phyloP scores from a whole-genome alignment of 176 grass and related monocot species.

The Oryza coarctata region DNA sequence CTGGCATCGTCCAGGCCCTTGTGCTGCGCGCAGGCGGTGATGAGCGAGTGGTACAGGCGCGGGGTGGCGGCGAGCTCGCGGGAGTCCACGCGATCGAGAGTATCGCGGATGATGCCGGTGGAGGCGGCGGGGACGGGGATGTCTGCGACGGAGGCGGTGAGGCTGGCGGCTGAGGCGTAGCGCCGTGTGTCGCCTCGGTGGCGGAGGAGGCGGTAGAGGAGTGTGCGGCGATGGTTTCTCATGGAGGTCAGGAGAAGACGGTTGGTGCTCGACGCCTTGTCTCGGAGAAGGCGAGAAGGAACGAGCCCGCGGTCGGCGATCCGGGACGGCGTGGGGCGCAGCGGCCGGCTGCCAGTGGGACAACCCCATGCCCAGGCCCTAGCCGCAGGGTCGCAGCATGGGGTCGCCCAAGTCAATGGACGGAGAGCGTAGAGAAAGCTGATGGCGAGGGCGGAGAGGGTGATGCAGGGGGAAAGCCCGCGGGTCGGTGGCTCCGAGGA shows the following conservation, averaged over 20 bases:
- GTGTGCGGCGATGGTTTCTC: slow-evolving; percentile 14
- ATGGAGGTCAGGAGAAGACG: not conserved
- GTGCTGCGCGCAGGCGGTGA: slow-evolving; percentile 42
- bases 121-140: not conserved
- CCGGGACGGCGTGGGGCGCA: too few species aligned
- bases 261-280: not conserved
- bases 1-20: slow-evolving; percentile 37
- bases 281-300: not conserved
- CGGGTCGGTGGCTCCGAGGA: too few species aligned
- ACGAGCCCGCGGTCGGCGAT: not conserved
- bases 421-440: too few species aligned
- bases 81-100: slow-evolving; percentile 38
- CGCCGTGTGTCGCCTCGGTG: not conserved
- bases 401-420: too few species aligned
- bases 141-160: not conserved
- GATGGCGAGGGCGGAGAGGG: too few species aligned
- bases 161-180: not conserved
- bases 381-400: too few species aligned
- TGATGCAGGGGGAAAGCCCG: too few species aligned
- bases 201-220: not conserved
- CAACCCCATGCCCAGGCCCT: too few species aligned
- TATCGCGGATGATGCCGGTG: not conserved
- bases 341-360: too few species aligned
- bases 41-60: slow-evolving; percentile 36
- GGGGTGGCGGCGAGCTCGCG: slow-evolving; percentile 39